Conservation (phyloP, 306 rosid species). For the Ormosia semicastrata region DNA sequence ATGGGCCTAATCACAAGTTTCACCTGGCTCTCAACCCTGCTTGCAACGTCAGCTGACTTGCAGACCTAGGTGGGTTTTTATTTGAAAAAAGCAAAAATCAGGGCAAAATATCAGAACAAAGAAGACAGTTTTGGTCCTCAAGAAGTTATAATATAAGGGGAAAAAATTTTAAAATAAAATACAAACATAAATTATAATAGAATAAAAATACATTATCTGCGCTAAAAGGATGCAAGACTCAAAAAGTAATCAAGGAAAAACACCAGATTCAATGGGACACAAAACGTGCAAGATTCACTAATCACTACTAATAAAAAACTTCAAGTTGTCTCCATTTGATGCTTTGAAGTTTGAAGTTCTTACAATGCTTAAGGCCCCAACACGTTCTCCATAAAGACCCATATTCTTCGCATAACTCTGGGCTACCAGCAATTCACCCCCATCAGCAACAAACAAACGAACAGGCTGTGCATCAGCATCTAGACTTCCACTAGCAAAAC, state of each 20-base stretch:
- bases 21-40: slow-evolving; percentile 92
- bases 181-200: neutral
- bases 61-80: slow-evolving; percentile 56
- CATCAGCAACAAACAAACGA: slow-evolving; percentile 93
- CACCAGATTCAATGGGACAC: neutral
- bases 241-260: neutral
- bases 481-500: slow-evolving; percentile 97
- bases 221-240: neutral
- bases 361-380: slow-evolving; percentile 96
- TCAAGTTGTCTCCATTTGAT: slow-evolving; percentile 2
- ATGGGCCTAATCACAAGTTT: slow-evolving; percentile 97
- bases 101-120: slow-evolving; percentile 5
- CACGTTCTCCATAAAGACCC: slow-evolving; percentile 99
- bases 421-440: slow-evolving; percentile 84
- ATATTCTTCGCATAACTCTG: slow-evolving; percentile 98
- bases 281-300: neutral
- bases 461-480: slow-evolving; percentile 89
- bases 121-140: neutral
- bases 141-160: neutral
- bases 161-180: neutral
- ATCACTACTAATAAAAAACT: neutral
- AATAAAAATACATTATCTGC: neutral
- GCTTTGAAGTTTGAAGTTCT: slow-evolving; percentile 29
- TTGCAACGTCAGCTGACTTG: slow-evolving; percentile 78
- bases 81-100: neutral